Conservation (phyloP, 257 asterid genomes). For the Solanum paucissectum region DNA sequence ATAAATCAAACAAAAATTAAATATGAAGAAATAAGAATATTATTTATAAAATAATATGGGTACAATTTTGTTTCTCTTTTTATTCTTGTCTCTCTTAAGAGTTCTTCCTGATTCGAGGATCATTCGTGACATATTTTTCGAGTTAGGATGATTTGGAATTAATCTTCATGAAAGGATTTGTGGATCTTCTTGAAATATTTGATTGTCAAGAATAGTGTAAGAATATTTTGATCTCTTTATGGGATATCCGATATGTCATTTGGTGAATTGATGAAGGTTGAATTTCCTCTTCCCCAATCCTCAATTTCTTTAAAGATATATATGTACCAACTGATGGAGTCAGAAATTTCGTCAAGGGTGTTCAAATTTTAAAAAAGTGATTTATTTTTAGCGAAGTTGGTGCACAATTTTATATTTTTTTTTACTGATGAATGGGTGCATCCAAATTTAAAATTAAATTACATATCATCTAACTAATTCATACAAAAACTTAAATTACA, state of each 20-base stretch:
- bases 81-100: background rate
- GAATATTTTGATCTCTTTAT: background rate
- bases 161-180: background rate
- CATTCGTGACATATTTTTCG: background rate
- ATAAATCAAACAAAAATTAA: too few relatives aligned
- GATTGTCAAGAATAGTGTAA: background rate
- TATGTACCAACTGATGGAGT: background rate
- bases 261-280: background rate
- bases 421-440: too few relatives aligned
- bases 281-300: background rate
- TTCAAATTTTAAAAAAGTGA: too few relatives aligned
- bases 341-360: rapidly evolving
- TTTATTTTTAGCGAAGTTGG: too few relatives aligned
- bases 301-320: background rate
- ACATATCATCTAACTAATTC: background rate
- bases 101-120: background rate
- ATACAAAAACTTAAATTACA: background rate
- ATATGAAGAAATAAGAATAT: too few relatives aligned
- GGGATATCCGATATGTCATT: background rate
- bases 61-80: background rate
- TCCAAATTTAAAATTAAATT: too few relatives aligned
- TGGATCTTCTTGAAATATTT: background rate
- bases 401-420: too few relatives aligned
- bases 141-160: background rate
- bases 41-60: too few relatives aligned